Conservation (phyloP, 208 protist species). For the Angomonas deanei region DNA sequence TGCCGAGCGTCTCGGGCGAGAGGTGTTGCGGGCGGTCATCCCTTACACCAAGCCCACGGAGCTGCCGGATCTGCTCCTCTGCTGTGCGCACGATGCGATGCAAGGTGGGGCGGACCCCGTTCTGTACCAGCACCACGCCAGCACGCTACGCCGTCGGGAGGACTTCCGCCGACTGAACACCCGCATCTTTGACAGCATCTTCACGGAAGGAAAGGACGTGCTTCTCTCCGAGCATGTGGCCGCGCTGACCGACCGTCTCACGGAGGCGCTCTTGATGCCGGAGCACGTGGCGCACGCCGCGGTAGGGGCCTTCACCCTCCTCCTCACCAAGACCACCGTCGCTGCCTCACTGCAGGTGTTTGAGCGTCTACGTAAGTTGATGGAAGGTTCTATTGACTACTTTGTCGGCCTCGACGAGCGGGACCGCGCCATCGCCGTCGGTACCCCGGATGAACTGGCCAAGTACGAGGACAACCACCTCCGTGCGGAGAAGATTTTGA, state of each 20-base stretch:
- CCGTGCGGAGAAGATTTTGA: constrained; percentile 66
- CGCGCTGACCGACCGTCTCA: constrained; percentile 30
- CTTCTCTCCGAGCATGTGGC: constrained; percentile 47
- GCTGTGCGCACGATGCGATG: constrained; percentile 72
- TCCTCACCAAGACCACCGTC: constrained; percentile 36
- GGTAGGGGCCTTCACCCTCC: constrained; percentile 60
- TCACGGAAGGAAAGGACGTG: constrained; percentile 20
- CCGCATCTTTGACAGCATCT: constrained; percentile 19
- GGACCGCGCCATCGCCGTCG: constrained; percentile 71
- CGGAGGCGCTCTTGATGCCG: constrained; percentile 14
- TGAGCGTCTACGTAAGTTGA: constrained; percentile 23
- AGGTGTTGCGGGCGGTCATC: constrained; percentile 25
- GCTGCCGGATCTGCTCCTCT: constrained; percentile 59
- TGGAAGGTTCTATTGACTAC: constrained; percentile 38
- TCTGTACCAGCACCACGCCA: constrained; percentile 22
- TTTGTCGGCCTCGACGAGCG: constrained; percentile 46
- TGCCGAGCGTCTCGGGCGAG: constrained; percentile 46
- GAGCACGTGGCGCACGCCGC: constrained; percentile 56
- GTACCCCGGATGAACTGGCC: constrained; percentile 31
- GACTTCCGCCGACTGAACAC: background rate
- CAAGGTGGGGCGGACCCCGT: constrained; percentile 65
- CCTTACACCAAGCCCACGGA: constrained; percentile 36
- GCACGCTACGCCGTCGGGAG: constrained; percentile 6
- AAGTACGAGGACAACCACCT: constrained; percentile 59
- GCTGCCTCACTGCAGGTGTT: constrained; percentile 33